A percentile compares a stretch with the other conserved stretches of the same genome.
These are phyloP conservation scores for Artemisia annua DNA, from an alignment of 129 eudicot genomes.

Conservation along the genomic window DNA sequence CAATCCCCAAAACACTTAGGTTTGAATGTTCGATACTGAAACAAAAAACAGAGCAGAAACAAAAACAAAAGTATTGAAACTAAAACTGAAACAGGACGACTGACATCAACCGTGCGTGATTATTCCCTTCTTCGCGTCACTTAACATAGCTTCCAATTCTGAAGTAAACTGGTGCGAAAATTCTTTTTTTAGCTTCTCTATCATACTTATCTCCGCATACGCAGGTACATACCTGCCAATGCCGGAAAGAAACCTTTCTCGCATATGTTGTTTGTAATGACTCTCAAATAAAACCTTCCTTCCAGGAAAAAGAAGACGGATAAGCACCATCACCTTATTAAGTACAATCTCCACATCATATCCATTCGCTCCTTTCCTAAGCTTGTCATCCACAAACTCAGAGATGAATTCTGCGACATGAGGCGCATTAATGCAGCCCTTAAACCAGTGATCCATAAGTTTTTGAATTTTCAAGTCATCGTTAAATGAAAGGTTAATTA, in stretches of 20 bases:
- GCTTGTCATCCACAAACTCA: too few relatives aligned
- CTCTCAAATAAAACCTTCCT: too few relatives aligned
- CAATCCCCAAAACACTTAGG: background rate
- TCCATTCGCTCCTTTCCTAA: too few relatives aligned
- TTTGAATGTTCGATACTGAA: background rate
- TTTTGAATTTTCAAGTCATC: conserved; percentile 42
- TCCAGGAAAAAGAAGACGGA: too few relatives aligned
- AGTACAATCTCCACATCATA: too few relatives aligned
- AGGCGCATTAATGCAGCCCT: too few relatives aligned
- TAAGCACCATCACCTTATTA: too few relatives aligned
- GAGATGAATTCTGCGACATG: too few relatives aligned
- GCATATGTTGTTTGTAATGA: too few relatives aligned
- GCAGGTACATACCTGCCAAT: too few relatives aligned
- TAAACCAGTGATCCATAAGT: background rate
- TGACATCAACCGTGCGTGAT: background rate
- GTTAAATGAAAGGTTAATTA: too few relatives aligned
- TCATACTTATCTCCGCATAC: conserved; percentile 34
- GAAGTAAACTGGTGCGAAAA: conserved; percentile 48
- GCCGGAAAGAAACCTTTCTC: too few relatives aligned
- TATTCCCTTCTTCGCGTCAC: conserved; percentile 32
- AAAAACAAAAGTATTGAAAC: background rate
- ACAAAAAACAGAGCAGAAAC: background rate
- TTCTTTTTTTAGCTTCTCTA: conserved; percentile 43
- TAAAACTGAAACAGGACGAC: background rate
- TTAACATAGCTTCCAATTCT: conserved; percentile 52